These are phyloP conservation scores for Microdochium bolleyi DNA, from an alignment of 2,329 filamentous ascomycete genomes.

Conservation along the genomic window DNA sequence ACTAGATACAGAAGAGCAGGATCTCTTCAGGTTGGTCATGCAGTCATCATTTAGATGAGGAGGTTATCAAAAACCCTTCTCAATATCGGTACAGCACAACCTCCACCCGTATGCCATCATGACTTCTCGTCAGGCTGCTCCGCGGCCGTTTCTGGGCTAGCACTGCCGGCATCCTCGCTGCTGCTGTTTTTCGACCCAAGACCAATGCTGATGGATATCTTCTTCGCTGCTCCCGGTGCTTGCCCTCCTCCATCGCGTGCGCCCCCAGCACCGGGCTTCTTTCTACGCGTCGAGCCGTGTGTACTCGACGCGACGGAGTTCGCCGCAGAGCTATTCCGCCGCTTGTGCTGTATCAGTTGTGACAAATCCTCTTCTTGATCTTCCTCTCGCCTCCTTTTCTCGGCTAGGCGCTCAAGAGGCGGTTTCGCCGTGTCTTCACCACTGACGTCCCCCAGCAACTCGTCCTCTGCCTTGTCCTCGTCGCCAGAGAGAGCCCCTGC, in stretches of 20 bases:
- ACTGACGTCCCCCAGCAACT: slow-evolving; percentile 20
- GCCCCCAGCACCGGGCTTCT: slow-evolving; percentile 33
- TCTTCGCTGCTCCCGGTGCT: slow-evolving; percentile 24
- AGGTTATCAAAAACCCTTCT: background rate
- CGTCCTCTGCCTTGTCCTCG: slow-evolving; percentile 12
- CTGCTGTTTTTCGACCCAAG: slow-evolving; percentile 27
- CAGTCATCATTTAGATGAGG: background rate
- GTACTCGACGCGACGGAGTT: slow-evolving; percentile 28
- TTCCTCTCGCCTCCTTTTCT: slow-evolving; percentile 86
- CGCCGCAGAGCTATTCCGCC: slow-evolving; percentile 49
- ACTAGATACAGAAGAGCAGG: too few relatives aligned
- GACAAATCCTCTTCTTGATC: slow-evolving; percentile 90
- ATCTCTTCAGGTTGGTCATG: background rate
- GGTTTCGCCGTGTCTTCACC: slow-evolving; percentile 36
- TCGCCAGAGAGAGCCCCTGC: slow-evolving; percentile 27
- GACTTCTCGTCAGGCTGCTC: background rate
- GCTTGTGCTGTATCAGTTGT: slow-evolving; percentile 64
- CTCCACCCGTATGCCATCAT: background rate
- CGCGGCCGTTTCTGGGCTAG: slow-evolving; percentile 8
- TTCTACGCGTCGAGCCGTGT: slow-evolving; percentile 32
- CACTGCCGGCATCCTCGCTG: slow-evolving; percentile 7
- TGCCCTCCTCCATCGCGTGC: slow-evolving; percentile 25
- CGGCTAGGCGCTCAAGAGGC: slow-evolving; percentile 71
- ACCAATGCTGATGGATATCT: slow-evolving; percentile 52
- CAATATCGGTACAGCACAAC: background rate